phyloP scores from a whole-genome alignment of 345 rosid genomes.

The Laguncularia racemosa region DNA sequence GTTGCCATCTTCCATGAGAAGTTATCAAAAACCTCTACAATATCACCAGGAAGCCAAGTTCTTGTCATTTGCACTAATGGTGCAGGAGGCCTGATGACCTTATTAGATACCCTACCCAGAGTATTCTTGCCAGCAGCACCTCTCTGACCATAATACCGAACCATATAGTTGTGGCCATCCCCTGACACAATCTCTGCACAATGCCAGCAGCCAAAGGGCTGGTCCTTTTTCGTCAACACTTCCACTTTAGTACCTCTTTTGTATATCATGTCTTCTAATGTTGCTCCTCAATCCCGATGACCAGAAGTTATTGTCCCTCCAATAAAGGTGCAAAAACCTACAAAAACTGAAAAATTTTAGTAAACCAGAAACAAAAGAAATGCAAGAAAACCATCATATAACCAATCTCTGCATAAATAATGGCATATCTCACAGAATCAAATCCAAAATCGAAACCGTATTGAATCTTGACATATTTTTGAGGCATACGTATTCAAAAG shows the following conservation, averaged over 20 bases:
- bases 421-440: background rate
- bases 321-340: slow-evolving; percentile 1
- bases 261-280: slow-evolving; percentile 41
- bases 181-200: slow-evolving; percentile 62
- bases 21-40: slow-evolving; percentile 56
- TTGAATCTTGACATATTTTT: background rate
- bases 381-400: background rate
- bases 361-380: slow-evolving; percentile 3
- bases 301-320: slow-evolving; percentile 7
- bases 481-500: no score
- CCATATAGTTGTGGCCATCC: slow-evolving; percentile 52
- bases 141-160: slow-evolving; percentile 30
- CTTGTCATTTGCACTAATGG: slow-evolving; percentile 25
- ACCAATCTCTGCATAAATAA: background rate
- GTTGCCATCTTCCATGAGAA: slow-evolving; percentile 80
- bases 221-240: slow-evolving; percentile 47
- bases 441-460: background rate
- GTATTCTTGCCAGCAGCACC: slow-evolving; percentile 11
- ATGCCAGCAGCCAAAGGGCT: slow-evolving; percentile 68
- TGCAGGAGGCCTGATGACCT: slow-evolving; percentile 59
- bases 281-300: slow-evolving; percentile 6
- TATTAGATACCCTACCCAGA: slow-evolving; percentile 40
- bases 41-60: slow-evolving; percentile 61
- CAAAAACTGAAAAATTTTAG: slow-evolving; percentile 5
- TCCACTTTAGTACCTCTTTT: slow-evolving; percentile 63